Evolutionary conservation across 2,329 filamentous ascomycete genomes (phyloP), one percentile per base, ranked within the genome.

Genomic region (Cladophialophora exuberans): DNA sequence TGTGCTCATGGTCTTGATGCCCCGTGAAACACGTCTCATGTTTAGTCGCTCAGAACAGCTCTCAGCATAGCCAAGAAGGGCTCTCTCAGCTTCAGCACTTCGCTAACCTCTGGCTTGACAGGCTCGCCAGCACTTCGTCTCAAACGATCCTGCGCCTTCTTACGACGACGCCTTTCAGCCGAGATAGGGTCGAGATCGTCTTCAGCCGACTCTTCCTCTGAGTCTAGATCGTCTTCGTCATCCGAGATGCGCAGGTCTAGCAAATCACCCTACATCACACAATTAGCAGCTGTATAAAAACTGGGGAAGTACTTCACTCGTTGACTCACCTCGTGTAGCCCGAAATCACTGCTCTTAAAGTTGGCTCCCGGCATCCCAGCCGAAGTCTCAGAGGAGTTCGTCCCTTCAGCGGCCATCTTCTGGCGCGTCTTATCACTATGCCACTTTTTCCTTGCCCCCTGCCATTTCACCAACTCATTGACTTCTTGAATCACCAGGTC

Each of bases 381-480:
- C 22, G 79, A 78, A 15, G 74, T 66, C 17, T 49, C 46, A 18
- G 46, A 49, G 25, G 33, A 39, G 23, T 26, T 49, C 4, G 73
- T 79, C 2, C 85, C 85, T 66, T 93, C 91, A 2, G 90, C 91
- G 0, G 94, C 94, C 94, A 99, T 97, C 80, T 99, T 99, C 76
- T 97, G 94, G 50, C 92, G 80, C 6, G 94, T 99, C 80, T 99
- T 99, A 74, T 96, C 90, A 58, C 93, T 86, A 70, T 99, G 94
- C 94, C 94, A 99, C 75, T 93, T 93, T 80, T 99, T 97, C 52
- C 94, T 81, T 36, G 90, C 89, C 69, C 92, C 90, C 72, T 99
- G 94, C 94, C 94, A 99, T 43, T 86, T 80, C 64, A 99, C 94
- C 45, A 99, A 79, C 25, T 82, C 77, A 67, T 97, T 84, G 67